Evolutionary conservation across 2,329 filamentous ascomycete genomes (phyloP), one percentile per base, ranked within the genome.

Genomic region (Ilyonectria sp.): DNA sequence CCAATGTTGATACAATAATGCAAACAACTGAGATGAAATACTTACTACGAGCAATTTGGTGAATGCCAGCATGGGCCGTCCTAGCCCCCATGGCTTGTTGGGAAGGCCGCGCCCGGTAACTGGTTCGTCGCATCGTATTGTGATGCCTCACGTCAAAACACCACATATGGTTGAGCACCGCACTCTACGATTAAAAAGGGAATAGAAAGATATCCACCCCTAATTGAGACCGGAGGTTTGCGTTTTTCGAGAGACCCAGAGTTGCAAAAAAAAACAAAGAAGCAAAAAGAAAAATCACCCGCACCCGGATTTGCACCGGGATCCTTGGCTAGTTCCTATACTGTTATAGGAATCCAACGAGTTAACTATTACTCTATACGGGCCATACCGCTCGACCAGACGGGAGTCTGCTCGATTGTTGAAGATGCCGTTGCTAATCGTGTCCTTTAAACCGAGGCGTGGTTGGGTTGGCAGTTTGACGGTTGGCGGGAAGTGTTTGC

Each of bases 241-340:
- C 15, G 47, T 33, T 9, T 21, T 46, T 26, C n/a, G 10, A 52
- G 3, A 10, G 13, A 29, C 31, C 11, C 29, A 31, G n/a, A 21
- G 55, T 13, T 6, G 43, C 40, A 43, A 53, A 52, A 43, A 53
- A 52, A 33, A 47, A 26, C 29, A 17, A 5, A 17, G 56, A 58
- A 63, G 50, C 61, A 60, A 64, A 70, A 72, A 72, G 23, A 23
- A 72, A 65, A 61, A 64, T 35, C 69, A 77, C 76, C 77, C 76
- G 77, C 71, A 78, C 76, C 71, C 78, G 77, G 77, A 78, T 78
- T 79, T 80, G 77, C 76, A 80, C 77, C 78, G 69, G 71, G 78
- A 78, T 79, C 76, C 76, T 79, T 79, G 78, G 76, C 78, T 80
- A 44, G 68, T 73, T 60, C 73, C 72, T 76, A 77, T 67, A 68